Evolutionary conservation across 2,329 filamentous ascomycete species (phyloP).

Genomic region (Coleophoma cylindrospora): DNA sequence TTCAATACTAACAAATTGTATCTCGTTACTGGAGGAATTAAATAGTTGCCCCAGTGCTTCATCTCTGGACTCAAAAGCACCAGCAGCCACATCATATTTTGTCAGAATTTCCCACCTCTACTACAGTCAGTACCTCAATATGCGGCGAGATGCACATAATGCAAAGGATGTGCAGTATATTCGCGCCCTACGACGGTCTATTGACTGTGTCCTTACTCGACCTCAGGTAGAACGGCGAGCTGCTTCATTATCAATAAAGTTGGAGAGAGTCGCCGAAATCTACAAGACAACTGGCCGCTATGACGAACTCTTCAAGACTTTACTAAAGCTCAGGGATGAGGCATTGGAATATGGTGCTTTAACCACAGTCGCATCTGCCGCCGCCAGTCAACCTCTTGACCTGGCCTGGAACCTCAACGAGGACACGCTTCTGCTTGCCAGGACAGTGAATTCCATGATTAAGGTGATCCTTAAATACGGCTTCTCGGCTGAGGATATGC

Average conservation of each 20-base stretch:
- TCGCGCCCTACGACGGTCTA: constrained; percentile 56
- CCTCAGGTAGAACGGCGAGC: constrained; percentile 49
- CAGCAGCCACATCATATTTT: constrained; percentile 38
- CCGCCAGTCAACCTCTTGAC: constrained; percentile 44
- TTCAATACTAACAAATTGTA: constrained; percentile 50
- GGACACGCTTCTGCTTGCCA: constrained; percentile 47
- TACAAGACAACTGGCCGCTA: constrained; percentile 47
- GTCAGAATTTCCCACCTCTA: constrained; percentile 70
- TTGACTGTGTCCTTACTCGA: constrained; percentile 55
- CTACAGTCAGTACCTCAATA: constrained; percentile 54
- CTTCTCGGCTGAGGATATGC: constrained; percentile 46
- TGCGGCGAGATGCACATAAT: constrained; percentile 39
- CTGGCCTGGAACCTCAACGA: constrained; percentile 48
- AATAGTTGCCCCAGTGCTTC: constrained; percentile 21
- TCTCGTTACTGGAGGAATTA: constrained; percentile 47
- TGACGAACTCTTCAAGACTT: constrained; percentile 52
- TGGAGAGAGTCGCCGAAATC: constrained; percentile 61
- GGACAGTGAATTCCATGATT: constrained; percentile 54
- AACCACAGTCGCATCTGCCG: constrained; percentile 41
- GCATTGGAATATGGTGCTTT: constrained; percentile 56
- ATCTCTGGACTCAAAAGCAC: constrained; percentile 18
- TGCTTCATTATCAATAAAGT: constrained; percentile 56
- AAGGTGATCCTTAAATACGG: constrained; percentile 55
- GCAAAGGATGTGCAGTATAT: constrained; percentile 39
- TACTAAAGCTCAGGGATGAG: constrained; percentile 55